Evolutionary conservation across 768 basidiomycete genomes (phyloP), one percentile per base, ranked within the genome.

Genomic region (Ramaria rubella): DNA sequence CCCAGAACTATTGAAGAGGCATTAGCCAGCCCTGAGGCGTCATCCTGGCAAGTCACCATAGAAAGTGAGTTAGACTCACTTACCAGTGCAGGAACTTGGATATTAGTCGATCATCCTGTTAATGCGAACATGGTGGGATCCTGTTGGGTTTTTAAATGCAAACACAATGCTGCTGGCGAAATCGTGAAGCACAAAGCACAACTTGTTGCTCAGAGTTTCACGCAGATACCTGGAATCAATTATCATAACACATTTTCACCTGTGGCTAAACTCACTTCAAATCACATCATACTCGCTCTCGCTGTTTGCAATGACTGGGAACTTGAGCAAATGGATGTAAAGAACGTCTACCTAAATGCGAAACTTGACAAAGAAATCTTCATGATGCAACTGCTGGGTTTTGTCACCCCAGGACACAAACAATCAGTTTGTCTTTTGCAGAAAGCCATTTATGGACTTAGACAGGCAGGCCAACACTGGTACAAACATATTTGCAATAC

Each of bases 171-270:
- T 8, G 19, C 26, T 4, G 49, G 49, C 3, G 14, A 24, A 51
- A 4, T 51, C 21, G 5, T 3, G 4, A 2, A 17, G 21, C 2
- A 3, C 72, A 36, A 72, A 75, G 29, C 59, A 63, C 40, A 52
- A 61, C 0, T 74, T 67, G 51, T 72, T 76, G 69, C 67, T 70
- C 23, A n/a, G n/a, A n/a, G n/a, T n/a, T n/a, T n/a, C n/a, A n/a
- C n/a, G n/a, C n/a, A n/a, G n/a, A n/a, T n/a, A n/a, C n/a, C n/a
- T n/a, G n/a, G n/a, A n/a, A n/a, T n/a, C n/a, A n/a, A n/a, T n/a
- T n/a, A n/a, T n/a, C n/a, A n/a, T n/a, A n/a, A n/a, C n/a, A n/a
- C n/a, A n/a, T n/a, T n/a, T n/a, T n/a, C n/a, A n/a, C n/a, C n/a
- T n/a, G n/a, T n/a, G n/a, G n/a, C n/a, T n/a, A n/a, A n/a, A n/a